Base-by-base conservation (phyloP, 2,329 filamentous ascomycete genomes). In the Fusarium sp. region DNA sequence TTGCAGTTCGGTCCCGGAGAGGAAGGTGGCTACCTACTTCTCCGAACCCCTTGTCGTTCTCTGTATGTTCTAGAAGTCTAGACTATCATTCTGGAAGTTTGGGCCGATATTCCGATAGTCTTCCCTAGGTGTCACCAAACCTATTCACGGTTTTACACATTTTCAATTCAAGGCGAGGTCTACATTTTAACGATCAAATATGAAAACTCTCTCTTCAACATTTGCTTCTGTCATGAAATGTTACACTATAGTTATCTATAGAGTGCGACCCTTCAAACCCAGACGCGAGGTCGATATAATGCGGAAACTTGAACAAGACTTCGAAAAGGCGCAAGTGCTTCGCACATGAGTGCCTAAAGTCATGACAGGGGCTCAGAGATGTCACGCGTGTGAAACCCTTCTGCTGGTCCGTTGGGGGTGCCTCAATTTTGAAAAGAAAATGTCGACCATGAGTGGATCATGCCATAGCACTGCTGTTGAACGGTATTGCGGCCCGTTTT, bases 161-260 rank as follows among this genome's bases (percentile, higher is more conserved):
- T 7, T 11, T 0, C 5, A n/a, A 27, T 12, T 7, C 9, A 6
- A 50, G 0, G 5, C 9, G 3, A n/a, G 9, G 25, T n/a, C 3
- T 12, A 8, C 6, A 30, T 30, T 52, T 15, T n/a, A 7, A 52
- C 12, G 5, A 30, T 30, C 10, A 30, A 30, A 30, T 6, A 8
- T n/a, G 20, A n/a, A n/a, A n/a, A n/a, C n/a, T n/a, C n/a, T n/a
- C n/a, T n/a, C n/a, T n/a, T n/a, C n/a, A n/a, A 12, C 27, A 17
- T 12, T 2, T 3, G 17, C 17, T 17, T 30, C 15, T 15, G 17
- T 4, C 10, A 12, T 6, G 25, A 50, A 4, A 12, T 50, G 15
- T 2, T n/a, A 3, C 8, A 5, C 25, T 50, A 30, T 50, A 12
- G 1, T 15, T 5, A 7, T 2, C 9, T 9, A 12, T 52, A 12